These are phyloP conservation scores for Coriaria nepalensis DNA, from an alignment of 306 rosid genomes.

Conservation along the genomic window DNA sequence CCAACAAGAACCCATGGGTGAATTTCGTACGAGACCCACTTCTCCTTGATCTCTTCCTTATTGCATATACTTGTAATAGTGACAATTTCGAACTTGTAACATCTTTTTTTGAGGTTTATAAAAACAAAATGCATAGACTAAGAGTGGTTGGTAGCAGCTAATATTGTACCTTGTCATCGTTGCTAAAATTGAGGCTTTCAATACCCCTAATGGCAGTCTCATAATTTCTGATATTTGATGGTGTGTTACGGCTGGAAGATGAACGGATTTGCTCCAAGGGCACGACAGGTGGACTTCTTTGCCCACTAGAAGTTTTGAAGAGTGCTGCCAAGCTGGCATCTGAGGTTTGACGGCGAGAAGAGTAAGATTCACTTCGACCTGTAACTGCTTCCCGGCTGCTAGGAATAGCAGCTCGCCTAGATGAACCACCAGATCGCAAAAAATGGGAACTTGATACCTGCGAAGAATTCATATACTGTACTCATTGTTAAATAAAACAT, in stretches of 20 bases:
- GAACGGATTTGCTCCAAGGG: not conserved
- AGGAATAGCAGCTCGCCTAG: not conserved
- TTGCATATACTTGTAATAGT: too few relatives aligned
- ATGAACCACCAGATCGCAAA: not conserved
- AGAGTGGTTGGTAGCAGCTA: not conserved
- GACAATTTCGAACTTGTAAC: too few relatives aligned
- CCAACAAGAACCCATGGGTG: too few relatives aligned
- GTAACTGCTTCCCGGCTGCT: not conserved
- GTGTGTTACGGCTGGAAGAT: not conserved
- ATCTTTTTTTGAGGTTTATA: too few relatives aligned
- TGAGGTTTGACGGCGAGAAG: conserved; percentile 1
- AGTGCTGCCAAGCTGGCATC: conserved; percentile 2
- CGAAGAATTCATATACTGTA: too few relatives aligned
- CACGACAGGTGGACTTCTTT: not conserved
- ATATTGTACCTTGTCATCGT: conserved; percentile 1
- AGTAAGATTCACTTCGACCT: not conserved
- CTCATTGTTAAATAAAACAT: too few relatives aligned
- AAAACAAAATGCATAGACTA: too few relatives aligned
- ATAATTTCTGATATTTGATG: not conserved
- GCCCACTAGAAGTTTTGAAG: not conserved
- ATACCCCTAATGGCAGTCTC: not conserved
- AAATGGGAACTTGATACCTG: not conserved
- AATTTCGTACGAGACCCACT: too few relatives aligned
- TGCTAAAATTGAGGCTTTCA: not conserved
- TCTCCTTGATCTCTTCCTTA: too few relatives aligned